These are phyloP conservation scores for Trametes punicea DNA, from an alignment of 768 basidiomycete genomes.

Conservation along the genomic window DNA sequence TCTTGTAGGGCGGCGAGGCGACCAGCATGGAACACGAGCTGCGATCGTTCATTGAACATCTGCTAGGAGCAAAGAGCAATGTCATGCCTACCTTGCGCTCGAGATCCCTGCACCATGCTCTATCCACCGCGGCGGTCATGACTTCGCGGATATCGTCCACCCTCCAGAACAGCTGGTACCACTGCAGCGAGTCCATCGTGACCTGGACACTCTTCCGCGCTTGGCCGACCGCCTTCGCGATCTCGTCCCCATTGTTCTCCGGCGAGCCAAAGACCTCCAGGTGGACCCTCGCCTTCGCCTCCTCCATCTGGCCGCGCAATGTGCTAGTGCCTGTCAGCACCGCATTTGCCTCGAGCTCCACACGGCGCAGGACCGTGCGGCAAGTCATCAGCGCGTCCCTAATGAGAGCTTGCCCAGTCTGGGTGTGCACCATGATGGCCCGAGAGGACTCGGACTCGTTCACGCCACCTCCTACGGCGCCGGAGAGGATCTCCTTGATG, in stretches of 20 bases:
- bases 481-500: constrained; percentile 27
- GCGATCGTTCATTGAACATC: background rate
- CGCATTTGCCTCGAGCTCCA: constrained; percentile 19
- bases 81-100: constrained; percentile 26
- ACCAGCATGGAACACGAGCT: constrained; percentile 69
- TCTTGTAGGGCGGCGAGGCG: constrained; percentile 48
- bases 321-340: constrained; percentile 12
- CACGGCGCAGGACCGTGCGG: constrained; percentile 10
- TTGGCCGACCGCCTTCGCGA: constrained; percentile 30
- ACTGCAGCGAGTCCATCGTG: constrained; percentile 34
- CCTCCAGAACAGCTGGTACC: constrained; percentile 39
- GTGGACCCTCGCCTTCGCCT: constrained; percentile 20
- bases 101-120: constrained; percentile 36
- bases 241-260: constrained; percentile 13
- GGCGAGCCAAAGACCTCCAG: constrained; percentile 25
- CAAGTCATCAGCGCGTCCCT: constrained; percentile 18
- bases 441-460: background rate
- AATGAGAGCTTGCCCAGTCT: constrained; percentile 25
- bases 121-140: constrained; percentile 32
- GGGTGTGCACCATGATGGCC: constrained; percentile 13
- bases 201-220: constrained; percentile 30
- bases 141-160: constrained; percentile 39
- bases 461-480: background rate
- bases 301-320: constrained; percentile 23
- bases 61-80: background rate